Conservation (phyloP, 2,329 filamentous ascomycete species). For the Elsinoe perseae region DNA sequence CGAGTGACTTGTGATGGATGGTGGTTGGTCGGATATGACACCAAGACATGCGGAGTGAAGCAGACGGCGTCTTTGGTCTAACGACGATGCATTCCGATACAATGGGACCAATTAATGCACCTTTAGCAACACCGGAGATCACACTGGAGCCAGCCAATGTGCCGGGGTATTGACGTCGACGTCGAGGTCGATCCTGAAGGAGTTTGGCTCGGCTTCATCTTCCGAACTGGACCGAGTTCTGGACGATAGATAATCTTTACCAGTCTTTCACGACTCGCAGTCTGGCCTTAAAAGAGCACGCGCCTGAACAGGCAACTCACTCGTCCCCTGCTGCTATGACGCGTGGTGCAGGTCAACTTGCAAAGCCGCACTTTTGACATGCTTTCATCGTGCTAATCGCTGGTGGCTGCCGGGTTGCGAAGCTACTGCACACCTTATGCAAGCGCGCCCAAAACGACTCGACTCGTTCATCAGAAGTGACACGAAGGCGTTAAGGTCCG, state of each 20-base stretch:
- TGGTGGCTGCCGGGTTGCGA: conserved; percentile 12
- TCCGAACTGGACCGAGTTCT: conserved; percentile 9
- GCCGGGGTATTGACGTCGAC: background rate
- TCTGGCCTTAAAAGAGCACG: background rate
- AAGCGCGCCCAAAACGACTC: conserved; percentile 1
- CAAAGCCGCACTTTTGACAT: background rate
- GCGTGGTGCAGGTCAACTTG: background rate
- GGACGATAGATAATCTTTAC: background rate
- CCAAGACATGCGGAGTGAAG: conserved; percentile 2
- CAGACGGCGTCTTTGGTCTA: background rate
- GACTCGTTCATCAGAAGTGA: background rate
- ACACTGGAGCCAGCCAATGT: background rate
- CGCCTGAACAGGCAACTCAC: background rate
- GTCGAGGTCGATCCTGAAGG: background rate
- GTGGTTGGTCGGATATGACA: conserved; percentile 5
- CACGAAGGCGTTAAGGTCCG: background rate
- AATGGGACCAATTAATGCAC: background rate
- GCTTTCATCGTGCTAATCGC: background rate
- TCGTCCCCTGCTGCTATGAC: background rate
- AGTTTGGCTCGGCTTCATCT: conserved; percentile 7
- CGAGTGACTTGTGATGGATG: background rate
- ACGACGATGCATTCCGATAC: background rate
- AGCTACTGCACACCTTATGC: conserved; percentile 6
- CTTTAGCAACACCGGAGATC: background rate
- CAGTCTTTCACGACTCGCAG: background rate